Evolutionary conservation across 2,329 filamentous ascomycete species (phyloP).

Genomic region (Fusarium pseudoanthophilum): DNA sequence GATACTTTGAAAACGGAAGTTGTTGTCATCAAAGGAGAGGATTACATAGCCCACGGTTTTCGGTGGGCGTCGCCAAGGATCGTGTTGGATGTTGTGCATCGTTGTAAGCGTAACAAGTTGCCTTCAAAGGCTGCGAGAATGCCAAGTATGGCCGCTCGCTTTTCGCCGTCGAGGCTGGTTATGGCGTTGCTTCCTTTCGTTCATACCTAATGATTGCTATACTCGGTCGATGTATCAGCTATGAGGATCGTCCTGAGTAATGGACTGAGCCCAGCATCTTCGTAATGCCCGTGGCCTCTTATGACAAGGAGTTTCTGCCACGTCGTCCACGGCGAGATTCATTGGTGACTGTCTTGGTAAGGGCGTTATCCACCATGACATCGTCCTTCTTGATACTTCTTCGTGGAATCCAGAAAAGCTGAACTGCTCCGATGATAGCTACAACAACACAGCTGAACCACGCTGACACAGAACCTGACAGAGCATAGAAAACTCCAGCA

Average conservation of each 20-base stretch:
- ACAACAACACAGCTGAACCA: conserved; percentile 53
- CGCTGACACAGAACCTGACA: conserved; percentile 60
- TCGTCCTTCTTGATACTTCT: conserved; percentile 13
- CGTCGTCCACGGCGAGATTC: conserved; percentile 27
- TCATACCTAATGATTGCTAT: not conserved
- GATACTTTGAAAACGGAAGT: not conserved
- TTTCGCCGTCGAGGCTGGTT: not conserved
- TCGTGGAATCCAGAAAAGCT: conserved; percentile 38
- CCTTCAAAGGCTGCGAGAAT: not conserved
- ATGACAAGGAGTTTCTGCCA: conserved; percentile 24
- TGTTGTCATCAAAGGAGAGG: not conserved
- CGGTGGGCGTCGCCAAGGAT: not conserved
- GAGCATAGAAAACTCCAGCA: conserved; percentile 73
- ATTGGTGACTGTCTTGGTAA: conserved; percentile 26
- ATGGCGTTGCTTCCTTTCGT: not conserved
- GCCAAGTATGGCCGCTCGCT: not conserved
- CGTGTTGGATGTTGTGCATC: not conserved
- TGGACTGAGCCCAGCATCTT: no score
- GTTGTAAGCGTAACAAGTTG: no score
- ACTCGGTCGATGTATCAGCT: not conserved
- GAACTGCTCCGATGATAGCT: conserved; percentile 37
- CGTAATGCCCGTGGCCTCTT: not conserved
- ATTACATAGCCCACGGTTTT: not conserved
- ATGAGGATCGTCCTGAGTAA: no score
- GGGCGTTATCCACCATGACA: conserved; percentile 33